Conservation (phyloP, 176 grass and related monocot genomes). For the Canna indica region DNA sequence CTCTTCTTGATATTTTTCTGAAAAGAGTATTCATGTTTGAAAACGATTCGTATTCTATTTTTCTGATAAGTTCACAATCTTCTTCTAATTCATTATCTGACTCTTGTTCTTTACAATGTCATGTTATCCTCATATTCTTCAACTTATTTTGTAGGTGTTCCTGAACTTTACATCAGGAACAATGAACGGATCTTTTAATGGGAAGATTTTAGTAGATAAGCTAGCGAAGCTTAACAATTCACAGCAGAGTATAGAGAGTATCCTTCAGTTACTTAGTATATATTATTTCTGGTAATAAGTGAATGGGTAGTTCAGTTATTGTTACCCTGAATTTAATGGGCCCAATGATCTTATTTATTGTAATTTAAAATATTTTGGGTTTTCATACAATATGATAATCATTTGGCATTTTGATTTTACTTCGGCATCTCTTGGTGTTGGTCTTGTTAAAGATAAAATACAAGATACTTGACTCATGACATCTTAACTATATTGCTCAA, state of each 20-base stretch:
- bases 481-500: background rate
- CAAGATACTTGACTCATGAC: background rate
- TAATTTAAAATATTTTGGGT: no score
- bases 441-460: background rate
- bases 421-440: background rate
- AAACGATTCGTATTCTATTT: background rate
- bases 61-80: background rate
- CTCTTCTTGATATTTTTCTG: background rate
- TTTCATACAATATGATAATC: no score
- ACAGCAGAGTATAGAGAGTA: conserved; percentile 99
- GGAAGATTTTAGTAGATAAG: conserved; percentile 73
- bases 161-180: conserved; percentile 8
- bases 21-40: background rate
- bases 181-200: conserved; percentile 70
- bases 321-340: background rate
- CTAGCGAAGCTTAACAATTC: conserved; percentile 76
- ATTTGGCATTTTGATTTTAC: background rate
- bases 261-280: conserved; percentile 34
- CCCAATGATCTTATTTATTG: background rate
- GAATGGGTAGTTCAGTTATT: background rate
- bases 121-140: conserved; percentile 1
- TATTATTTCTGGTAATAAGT: background rate
- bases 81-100: background rate
- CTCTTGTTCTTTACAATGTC: background rate
- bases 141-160: conserved; percentile 27